Percentiles rank a stretch among this genome's conserved stretches.
phyloP scores from a whole-genome alignment of 371 early-diverging fungal genomes.

The Apophysomyces sp. region DNA sequence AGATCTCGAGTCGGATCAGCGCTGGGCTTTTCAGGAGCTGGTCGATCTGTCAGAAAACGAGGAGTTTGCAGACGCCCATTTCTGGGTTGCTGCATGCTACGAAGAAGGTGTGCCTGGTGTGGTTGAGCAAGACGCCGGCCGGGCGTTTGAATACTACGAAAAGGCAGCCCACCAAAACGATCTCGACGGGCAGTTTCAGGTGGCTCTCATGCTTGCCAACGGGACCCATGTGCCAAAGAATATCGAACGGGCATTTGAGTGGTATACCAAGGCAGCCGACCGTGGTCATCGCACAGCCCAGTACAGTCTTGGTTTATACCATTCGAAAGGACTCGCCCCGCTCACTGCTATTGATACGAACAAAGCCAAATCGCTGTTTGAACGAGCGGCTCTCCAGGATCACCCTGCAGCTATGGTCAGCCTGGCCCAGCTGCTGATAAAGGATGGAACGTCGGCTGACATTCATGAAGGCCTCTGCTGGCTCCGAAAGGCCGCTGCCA shows the following conservation, averaged over 20 bases:
- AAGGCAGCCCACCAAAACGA: conserved; percentile 29
- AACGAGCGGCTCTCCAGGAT: conserved; percentile 33
- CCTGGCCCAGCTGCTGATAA: conserved; percentile 24
- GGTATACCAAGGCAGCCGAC: conserved; percentile 51
- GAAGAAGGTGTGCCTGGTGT: conserved; percentile 22
- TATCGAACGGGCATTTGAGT: conserved; percentile 38
- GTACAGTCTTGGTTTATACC: conserved; percentile 42
- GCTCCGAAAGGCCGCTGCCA: conserved; percentile 17
- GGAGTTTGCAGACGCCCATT: conserved; percentile 24
- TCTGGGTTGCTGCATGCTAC: conserved; percentile 39
- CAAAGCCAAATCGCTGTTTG: conserved; percentile 33
- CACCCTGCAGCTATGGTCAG: conserved; percentile 35
- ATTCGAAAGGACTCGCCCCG: conserved; percentile 39
- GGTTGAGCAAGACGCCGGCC: conserved; percentile 6
- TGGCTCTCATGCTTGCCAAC: conserved; percentile 40
- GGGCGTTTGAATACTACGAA: conserved; percentile 26
- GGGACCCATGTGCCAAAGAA: conserved; percentile 35
- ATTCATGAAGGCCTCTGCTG: conserved; percentile 13
- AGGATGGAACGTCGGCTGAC: neutral
- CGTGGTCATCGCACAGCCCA: conserved; percentile 43
- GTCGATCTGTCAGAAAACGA: conserved; percentile 17
- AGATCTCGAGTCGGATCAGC: conserved; percentile 7
- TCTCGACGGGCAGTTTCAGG: conserved; percentile 28
- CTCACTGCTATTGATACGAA: conserved; percentile 18
- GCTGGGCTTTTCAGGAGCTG: conserved; percentile 31